Percentiles rank a stretch among this genome's conserved stretches.
Conservation (phyloP, 495 filamentous ascomycete species). For the Neurospora sp. region DNA sequence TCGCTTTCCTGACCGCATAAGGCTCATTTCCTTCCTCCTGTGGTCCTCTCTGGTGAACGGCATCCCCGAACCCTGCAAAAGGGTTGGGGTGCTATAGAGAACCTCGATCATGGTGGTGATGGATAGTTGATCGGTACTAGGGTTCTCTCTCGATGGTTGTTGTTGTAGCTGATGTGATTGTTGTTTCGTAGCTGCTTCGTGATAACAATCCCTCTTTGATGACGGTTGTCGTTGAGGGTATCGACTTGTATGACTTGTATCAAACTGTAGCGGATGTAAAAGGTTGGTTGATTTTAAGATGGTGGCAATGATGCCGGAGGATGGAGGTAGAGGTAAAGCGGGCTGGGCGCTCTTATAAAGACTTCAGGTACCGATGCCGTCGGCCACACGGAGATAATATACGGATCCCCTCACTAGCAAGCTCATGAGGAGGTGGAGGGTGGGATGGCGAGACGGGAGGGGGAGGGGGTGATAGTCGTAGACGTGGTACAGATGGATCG, state of each 20-base stretch:
- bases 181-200: neutral
- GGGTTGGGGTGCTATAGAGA: conserved; percentile 8
- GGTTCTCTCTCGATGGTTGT: neutral
- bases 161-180: neutral
- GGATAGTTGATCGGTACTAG: neutral
- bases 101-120: conserved; percentile 19
- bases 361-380: conserved; percentile 21
- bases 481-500: neutral
- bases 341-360: conserved; percentile 3
- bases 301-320: neutral
- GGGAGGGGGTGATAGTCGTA: neutral
- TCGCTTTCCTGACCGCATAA: conserved; percentile 8
- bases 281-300: neutral
- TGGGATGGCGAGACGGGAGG: neutral
- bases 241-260: neutral
- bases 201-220: neutral
- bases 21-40: conserved; percentile 11
- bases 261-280: neutral
- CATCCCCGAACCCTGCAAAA: conserved; percentile 6
- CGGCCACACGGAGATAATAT: conserved; percentile 4
- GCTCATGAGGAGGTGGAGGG: conserved; percentile 22
- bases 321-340: neutral
- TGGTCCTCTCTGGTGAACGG: conserved; percentile 23
- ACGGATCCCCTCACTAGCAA: conserved; percentile 25
- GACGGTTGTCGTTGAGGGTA: neutral